Evolutionary conservation across 768 basidiomycete genomes (phyloP), one percentile per base, ranked within the genome.

Genomic region (Auricularia sp.): DNA sequence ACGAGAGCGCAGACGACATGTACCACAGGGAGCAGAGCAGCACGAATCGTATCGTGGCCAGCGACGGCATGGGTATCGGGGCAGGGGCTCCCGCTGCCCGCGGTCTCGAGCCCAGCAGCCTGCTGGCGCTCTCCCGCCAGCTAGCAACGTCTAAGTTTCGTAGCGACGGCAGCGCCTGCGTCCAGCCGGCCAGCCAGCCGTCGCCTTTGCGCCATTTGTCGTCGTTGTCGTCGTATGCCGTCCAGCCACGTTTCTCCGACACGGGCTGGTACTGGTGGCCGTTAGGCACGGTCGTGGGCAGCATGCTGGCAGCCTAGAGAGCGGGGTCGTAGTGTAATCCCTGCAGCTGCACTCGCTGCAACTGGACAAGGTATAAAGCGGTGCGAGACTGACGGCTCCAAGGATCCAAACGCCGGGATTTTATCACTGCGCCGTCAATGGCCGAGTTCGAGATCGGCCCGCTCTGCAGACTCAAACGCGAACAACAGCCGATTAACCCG

Each of bases 11-110:
- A 5, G 94, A 97, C 3, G 89, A 86, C 16, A 86, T 82, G 77
- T 99, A 99, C 97, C 97, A 99, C 24, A 98, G 80, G 18, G 79
- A 76, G 73, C 97, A 99, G 39, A 96, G 81, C 64, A 90, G 75
- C 59, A 94, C 77, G 77, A 99, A 98, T 65, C 76, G 79, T 11
- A 77, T 34, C 1, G 77, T 76, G 2, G 80, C 66, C 18, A 54
- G 47, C 14, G 67, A 66, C 14, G 63, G 65, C 13, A 62, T 24
- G 10, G 62, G 10, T 21, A 66, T 34, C 36, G 29, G 2, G 29
- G 67, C 35, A 13, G 64, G 29, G 16, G 56, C 24, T 35, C 24
- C 29, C 10, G 24, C 24, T 14, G 16, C 56, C 16, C 56, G 34
- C 29, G 14, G 56, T 24, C 16, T 8, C 47, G 21, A 51, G 18